Evolutionary conservation across 139 green algal genomes (phyloP), one percentile per base, ranked within the genome.

Genomic region (Chlorella vulgaris): DNA sequence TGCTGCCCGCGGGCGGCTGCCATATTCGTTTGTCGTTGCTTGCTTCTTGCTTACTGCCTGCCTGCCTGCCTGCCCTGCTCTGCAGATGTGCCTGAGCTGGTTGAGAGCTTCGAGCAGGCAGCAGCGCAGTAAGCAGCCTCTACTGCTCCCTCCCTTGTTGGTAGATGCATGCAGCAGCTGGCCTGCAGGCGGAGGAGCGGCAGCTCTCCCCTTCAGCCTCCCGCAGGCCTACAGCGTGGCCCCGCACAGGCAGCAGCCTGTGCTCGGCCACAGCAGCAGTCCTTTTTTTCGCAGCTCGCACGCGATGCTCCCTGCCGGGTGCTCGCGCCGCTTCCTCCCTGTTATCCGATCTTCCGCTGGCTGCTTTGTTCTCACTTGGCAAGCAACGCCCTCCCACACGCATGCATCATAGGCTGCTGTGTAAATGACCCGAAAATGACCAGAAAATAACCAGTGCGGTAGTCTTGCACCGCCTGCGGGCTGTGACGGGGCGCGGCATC

Each of bases 21-120:
- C n/a, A n/a, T n/a, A n/a, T n/a, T n/a, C n/a, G n/a, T n/a, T n/a
- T n/a, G n/a, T n/a, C n/a, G n/a, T n/a, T n/a, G n/a, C n/a, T 58
- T 58, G 13, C 47, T 58, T 15, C 47, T 58, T 58, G 10, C 47
- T 58, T 58, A n/a, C 47, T 55, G 13, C 13, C 61, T 21, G 8
- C 3, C 3, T 15, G 31, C 66, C 19, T 38, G 38, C 7, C 38
- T 38, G 18, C 19, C 67, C 53, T 58, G 2, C 28, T 10, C 21
- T 79, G 69, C 88, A 91, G 94, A 98, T 76, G 95, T 98, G 61
- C 95, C 95, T 6, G 94, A 98, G 71, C 88, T 98, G 65, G 95
- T 98, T 36, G 95, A 96, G 78, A 94, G 96, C 90, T 97, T 97
- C 76, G 94, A 97, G 82, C 38, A 78, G 68, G 79, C 68, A 19